A percentile compares a stretch with the other conserved stretches of the same genome.
Evolutionary conservation across 2,329 filamentous ascomycete species (phyloP).

Genomic region (Gliomastix tumulicola): DNA sequence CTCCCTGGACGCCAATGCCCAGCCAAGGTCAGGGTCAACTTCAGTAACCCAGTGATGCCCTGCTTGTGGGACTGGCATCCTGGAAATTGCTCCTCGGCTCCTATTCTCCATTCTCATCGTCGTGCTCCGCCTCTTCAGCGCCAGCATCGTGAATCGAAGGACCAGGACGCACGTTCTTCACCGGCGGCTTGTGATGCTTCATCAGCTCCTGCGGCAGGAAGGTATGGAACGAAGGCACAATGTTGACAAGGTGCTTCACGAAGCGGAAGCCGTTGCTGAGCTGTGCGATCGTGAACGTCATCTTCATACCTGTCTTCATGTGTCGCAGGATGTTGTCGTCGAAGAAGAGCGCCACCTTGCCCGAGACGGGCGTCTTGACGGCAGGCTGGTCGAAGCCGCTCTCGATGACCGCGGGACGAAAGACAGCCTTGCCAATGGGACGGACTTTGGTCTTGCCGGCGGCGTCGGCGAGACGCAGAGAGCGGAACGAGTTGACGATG

Average conservation of each 20-base stretch:
- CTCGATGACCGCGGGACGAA: slow-evolving; percentile 37
- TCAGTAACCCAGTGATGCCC: too few relatives aligned
- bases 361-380: slow-evolving; percentile 38
- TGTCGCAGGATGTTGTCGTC: slow-evolving; percentile 49
- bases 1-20: too few relatives aligned
- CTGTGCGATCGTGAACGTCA: slow-evolving; percentile 47
- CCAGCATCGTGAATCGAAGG: slow-evolving; percentile 36
- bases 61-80: too few relatives aligned
- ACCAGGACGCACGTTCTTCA: slow-evolving; percentile 32
- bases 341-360: slow-evolving; percentile 49
- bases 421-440: slow-evolving; percentile 36
- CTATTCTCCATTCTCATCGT: slow-evolving; percentile 11
- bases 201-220: slow-evolving; percentile 65
- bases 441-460: slow-evolving; percentile 20
- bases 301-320: slow-evolving; percentile 59
- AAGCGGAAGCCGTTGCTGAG: slow-evolving; percentile 58
- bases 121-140: too few relatives aligned
- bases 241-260: slow-evolving; percentile 48
- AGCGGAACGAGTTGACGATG: slow-evolving; percentile 33
- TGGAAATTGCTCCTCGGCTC: too few relatives aligned
- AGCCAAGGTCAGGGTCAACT: too few relatives aligned
- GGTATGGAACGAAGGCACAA: slow-evolving; percentile 57
- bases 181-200: slow-evolving; percentile 55
- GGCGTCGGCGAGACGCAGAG: slow-evolving; percentile 19
- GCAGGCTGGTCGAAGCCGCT: slow-evolving; percentile 33